Evolutionary conservation across 2,329 filamentous ascomycete species (phyloP), one percentile per base, ranked within the genome.

Genomic region (Aspergillus thermomutatus): DNA sequence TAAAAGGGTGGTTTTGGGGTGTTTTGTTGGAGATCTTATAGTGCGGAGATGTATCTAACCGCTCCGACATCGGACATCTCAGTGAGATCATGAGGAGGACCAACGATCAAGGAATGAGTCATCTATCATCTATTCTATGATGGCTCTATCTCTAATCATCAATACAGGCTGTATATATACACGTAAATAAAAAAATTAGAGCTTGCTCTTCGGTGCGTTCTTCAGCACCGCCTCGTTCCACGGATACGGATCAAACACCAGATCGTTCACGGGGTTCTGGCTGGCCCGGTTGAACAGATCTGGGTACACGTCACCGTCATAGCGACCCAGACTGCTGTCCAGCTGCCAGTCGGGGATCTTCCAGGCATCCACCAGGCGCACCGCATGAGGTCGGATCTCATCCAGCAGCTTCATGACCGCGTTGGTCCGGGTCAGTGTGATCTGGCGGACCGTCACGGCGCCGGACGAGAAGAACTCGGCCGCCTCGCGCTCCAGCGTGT

Each of bases 331-430:
- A 56, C 83, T 85, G 64, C 83, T 87, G 69, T 92, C 88, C 2
- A 92, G 80, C 65, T 90, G 87, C 87, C 87, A 92, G 69, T 92
- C 89, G 1, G 88, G 85, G 74, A 92, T 90, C 58, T 84, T 83
- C 89, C 89, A 92, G 0, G 86, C 79, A 66, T 92, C 89, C 0
- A 91, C 88, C 10, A 92, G 75, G 10, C 83, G 74, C 14, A 92
- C 80, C 0, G 89, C 87, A 68, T 92, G 89, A 3, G 89, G 89
- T 5, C 89, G 80, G 58, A 92, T 85, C 60, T 90, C 86, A 56
- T 87, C 84, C 4, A 92, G 78, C 19, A 92, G 77, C 66, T 83
- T 84, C 80, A 90, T 87, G 4, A 90, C 86, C 6, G 83, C 81
- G 68, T 83, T 88, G 1, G 83, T 87, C 57, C 87, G 80, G 0